Conservation (phyloP, 305 asterid genomes). For the Petunia hybrid region DNA sequence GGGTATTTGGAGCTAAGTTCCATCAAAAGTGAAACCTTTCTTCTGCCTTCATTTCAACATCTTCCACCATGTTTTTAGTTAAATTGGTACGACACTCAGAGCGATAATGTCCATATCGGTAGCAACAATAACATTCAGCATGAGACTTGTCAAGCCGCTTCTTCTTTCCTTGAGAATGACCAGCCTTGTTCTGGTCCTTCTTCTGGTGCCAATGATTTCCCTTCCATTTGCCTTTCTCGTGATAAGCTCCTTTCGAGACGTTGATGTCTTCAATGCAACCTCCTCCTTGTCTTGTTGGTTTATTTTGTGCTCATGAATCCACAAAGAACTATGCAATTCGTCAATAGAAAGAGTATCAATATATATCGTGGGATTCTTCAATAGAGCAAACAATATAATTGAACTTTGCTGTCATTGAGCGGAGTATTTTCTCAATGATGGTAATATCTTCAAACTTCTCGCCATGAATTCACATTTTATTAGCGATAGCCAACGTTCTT, state of each 20-base stretch:
- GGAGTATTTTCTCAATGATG: too few relatives aligned
- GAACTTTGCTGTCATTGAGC: too few relatives aligned
- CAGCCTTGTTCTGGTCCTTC: slow-evolving; percentile 2
- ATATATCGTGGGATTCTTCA: slow-evolving; percentile 24
- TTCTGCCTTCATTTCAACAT: too few relatives aligned
- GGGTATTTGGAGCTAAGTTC: too few relatives aligned
- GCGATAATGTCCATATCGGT: slow-evolving; percentile 30
- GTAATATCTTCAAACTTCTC: too few relatives aligned
- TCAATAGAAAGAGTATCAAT: background rate
- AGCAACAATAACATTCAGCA: slow-evolving; percentile 25
- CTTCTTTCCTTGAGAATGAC: background rate
- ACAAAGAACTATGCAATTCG: slow-evolving; percentile 28
- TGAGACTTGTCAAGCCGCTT: background rate
- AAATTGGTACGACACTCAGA: background rate
- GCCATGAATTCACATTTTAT: background rate
- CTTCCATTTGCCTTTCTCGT: background rate
- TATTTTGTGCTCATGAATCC: background rate
- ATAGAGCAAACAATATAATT: background rate
- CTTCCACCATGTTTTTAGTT: background rate
- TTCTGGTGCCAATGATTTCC: background rate
- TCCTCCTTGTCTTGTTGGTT: background rate
- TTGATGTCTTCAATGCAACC: slow-evolving; percentile 5
- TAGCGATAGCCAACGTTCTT: background rate
- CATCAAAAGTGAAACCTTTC: too few relatives aligned
- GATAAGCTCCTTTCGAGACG: too few relatives aligned